A percentile compares a stretch with the other conserved stretches of the same genome.
These are phyloP conservation scores for Cercospora sp. DNA, from an alignment of 2,329 filamentous ascomycete genomes.

Conservation along the genomic window DNA sequence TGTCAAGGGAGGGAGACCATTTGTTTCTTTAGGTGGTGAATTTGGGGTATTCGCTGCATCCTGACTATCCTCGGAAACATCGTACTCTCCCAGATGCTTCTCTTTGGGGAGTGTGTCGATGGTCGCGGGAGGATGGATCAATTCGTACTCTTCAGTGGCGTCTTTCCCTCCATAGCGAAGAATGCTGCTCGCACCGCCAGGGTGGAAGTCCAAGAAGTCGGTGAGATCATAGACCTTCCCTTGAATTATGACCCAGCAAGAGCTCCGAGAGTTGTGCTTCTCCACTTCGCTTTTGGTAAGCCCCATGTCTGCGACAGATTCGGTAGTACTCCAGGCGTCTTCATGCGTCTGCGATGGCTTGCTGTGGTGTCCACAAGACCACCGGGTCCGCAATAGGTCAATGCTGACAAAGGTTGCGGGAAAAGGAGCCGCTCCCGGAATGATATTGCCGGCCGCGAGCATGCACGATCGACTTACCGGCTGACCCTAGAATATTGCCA, in stretches of 20 bases:
- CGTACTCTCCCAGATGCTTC: not conserved
- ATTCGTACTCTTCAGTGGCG: constrained; percentile 83
- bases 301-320: not conserved
- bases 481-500: not conserved
- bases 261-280: constrained; percentile 72
- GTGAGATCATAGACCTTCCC: constrained; percentile 81
- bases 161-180: constrained; percentile 91
- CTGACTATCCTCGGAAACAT: constrained; percentile 6
- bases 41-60: not conserved
- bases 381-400: not conserved
- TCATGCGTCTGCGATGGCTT: not conserved
- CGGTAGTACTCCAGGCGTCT: not conserved
- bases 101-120: constrained; percentile 52
- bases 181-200: constrained; percentile 83
- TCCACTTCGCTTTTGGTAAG: constrained; percentile 4
- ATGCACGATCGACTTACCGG: not conserved
- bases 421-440: not conserved
- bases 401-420: not conserved
- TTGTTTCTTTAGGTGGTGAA: not conserved
- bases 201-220: constrained; percentile 80
- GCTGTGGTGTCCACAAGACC: not conserved
- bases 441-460: not conserved
- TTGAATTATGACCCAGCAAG: constrained; percentile 84
- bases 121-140: constrained; percentile 82
- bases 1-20: not conserved